Percentiles rank a stretch among this genome's conserved stretches.
Evolutionary conservation across 1,139 yeast genomes (phyloP).

Genomic region (Kodamaea arcana): DNA sequence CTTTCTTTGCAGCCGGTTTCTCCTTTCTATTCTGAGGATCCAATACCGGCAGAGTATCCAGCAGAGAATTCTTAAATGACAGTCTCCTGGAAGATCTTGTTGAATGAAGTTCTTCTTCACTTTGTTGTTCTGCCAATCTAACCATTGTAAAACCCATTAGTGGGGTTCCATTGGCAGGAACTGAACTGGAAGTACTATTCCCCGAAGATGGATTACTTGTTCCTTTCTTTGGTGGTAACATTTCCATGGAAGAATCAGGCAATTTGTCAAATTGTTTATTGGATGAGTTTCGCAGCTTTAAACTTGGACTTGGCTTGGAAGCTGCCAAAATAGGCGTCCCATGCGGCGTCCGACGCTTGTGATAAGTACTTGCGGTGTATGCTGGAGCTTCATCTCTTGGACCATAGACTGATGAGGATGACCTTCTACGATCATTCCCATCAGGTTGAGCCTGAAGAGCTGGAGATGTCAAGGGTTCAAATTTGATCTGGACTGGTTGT

Average conservation of each 20-base stretch:
- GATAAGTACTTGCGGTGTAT: slow-evolving; percentile 5
- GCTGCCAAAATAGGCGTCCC: slow-evolving; percentile 44
- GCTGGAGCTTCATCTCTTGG: slow-evolving; percentile 20
- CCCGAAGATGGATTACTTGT: slow-evolving; percentile 13
- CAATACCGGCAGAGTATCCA: slow-evolving; percentile 9
- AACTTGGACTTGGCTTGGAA: slow-evolving; percentile 11
- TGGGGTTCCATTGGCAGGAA: slow-evolving; percentile 15
- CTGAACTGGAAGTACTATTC: neutral
- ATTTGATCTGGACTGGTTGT: slow-evolving; percentile 32
- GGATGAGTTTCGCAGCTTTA: slow-evolving; percentile 7
- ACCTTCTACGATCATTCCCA: slow-evolving; percentile 26
- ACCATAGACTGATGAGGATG: slow-evolving; percentile 33
- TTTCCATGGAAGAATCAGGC: slow-evolving; percentile 35
- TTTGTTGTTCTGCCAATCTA: slow-evolving; percentile 36
- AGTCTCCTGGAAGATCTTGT: slow-evolving; percentile 4
- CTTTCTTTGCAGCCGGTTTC: slow-evolving; percentile 49
- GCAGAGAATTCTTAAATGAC: slow-evolving; percentile 6
- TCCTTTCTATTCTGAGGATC: slow-evolving; percentile 14
- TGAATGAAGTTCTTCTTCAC: slow-evolving; percentile 5
- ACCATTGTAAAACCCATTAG: slow-evolving; percentile 51
- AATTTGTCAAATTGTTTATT: slow-evolving; percentile 27
- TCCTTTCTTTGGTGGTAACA: slow-evolving; percentile 38
- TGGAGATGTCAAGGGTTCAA: slow-evolving; percentile 60
- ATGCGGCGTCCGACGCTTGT: slow-evolving; percentile 45
- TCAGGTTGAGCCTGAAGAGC: slow-evolving; percentile 50